Base-by-base conservation (phyloP, 2,329 filamentous ascomycete species). In the Monosporascus sp. region DNA sequence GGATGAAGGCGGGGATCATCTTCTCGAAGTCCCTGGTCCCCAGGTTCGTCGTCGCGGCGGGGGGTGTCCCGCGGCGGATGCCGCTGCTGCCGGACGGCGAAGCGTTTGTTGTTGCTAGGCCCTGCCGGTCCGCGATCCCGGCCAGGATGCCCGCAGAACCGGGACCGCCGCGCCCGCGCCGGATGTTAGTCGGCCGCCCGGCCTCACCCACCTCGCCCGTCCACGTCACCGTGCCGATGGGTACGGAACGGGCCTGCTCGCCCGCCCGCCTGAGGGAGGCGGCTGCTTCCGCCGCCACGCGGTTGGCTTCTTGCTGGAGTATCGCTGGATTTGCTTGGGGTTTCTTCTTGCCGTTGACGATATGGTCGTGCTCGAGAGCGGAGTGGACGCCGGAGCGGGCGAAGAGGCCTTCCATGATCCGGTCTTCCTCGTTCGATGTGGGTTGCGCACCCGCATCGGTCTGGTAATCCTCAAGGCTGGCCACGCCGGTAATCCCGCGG, bases 291-390 rank as follows among this genome's bases (percentile, higher is more conserved):
- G 86, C 83, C 3, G 91, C 92, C 3, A 95, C 83, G 38, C 84
- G 82, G 63, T 87, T 86, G 0, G 93, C 93, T 71, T 97, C 91
- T 9, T 85, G 82, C 60, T 90, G 86, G 48, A 97, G 84, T 59
- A 96, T 87, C 24, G 81, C 81, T 5, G 85, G 85, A 63, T 96
- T 89, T 0, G 90, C 88, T 57, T 84, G 80, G 18, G 89, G 75
- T 52, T 84, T 84, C 50, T 83, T 82, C 61, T 85, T 87, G 39
- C 88, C 88, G 60, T 87, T 89, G 62, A 97, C 82, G 63, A 97
- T 96, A 50, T 90, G 83, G 60, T 97, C 94, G 67, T 99, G 94
- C 63, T 97, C 90, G 45, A 97, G 82, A 0, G 92, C 90, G n/a
- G 88, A 91, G 63, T 96, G 91, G 1, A 97, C 88, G 2, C 87